Evolutionary conservation across 805 yeast species (phyloP).

Genomic region (Yamadazyma endophytica): DNA sequence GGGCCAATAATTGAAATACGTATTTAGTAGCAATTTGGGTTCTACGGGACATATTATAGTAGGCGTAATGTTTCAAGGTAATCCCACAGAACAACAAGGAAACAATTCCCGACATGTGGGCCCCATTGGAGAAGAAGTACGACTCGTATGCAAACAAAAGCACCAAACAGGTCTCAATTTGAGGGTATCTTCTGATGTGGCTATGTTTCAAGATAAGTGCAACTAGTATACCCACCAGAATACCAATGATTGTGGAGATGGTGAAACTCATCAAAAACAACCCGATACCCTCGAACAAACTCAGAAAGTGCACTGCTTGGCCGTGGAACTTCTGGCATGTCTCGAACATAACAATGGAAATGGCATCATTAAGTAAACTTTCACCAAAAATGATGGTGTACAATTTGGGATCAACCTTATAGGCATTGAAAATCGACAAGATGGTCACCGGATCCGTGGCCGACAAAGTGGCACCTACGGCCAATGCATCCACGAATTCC

Average conservation of each 20-base stretch:
- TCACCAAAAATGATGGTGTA: constrained; percentile 98
- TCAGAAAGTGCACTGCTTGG: constrained; percentile 61
- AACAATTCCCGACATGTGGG: constrained; percentile 99
- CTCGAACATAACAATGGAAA: constrained; percentile 97
- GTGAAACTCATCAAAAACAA: constrained; percentile 91
- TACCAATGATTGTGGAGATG: constrained; percentile 85
- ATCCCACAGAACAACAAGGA: constrained; percentile 94
- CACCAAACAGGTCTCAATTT: constrained; percentile 91
- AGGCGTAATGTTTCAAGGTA: constrained; percentile 94
- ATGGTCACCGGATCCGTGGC: constrained; percentile 99
- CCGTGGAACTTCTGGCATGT: constrained; percentile 97
- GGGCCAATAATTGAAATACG: constrained; percentile 90
- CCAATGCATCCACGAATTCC: constrained; percentile 94
- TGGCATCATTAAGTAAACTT: constrained; percentile 92
- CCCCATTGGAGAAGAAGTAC: constrained; percentile 96
- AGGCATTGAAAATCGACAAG: constrained; percentile 91
- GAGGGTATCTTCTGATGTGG: constrained; percentile 91
- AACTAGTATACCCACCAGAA: constrained; percentile 79
- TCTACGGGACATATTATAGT: constrained; percentile 94
- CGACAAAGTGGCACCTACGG: constrained; percentile 95
- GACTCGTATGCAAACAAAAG: constrained; percentile 90
- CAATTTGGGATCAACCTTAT: constrained; percentile 95
- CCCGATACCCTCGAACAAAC: constrained; percentile 91
- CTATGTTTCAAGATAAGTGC: constrained; percentile 90
- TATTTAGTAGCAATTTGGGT: constrained; percentile 96